Conservation (phyloP, 106 monocot genomes). For the Acorus calamus region DNA sequence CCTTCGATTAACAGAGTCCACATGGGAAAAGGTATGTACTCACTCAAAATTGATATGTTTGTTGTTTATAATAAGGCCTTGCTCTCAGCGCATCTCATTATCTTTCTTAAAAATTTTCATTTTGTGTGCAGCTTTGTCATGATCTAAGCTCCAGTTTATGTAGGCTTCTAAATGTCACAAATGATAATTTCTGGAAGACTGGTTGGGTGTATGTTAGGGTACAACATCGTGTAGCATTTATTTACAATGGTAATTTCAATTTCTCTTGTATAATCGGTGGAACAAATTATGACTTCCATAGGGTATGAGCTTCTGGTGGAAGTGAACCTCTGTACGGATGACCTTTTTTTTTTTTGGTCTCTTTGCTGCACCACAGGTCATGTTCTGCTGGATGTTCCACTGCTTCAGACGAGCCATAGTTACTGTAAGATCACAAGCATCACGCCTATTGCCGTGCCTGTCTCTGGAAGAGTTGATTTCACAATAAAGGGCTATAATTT, state of each 20-base stretch:
- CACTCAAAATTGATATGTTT: too few species aligned
- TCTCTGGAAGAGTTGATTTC: slow-evolving; percentile 47
- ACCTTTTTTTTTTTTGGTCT: neutral
- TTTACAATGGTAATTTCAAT: slow-evolving; percentile 47
- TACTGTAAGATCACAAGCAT: slow-evolving; percentile 35
- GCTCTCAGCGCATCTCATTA: neutral
- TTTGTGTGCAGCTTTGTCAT: slow-evolving; percentile 36
- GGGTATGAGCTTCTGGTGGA: too few species aligned
- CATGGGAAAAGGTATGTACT: slow-evolving; percentile 49
- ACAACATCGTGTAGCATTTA: slow-evolving; percentile 47
- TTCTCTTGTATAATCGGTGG: neutral
- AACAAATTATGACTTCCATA: neutral
- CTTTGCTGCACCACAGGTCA: slow-evolving; percentile 37
- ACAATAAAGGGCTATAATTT: slow-evolving; percentile 53
- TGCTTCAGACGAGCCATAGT: slow-evolving; percentile 17
- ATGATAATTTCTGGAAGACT: slow-evolving; percentile 55
- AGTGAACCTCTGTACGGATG: too few species aligned
- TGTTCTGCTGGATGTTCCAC: slow-evolving; percentile 28
- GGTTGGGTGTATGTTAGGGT: slow-evolving; percentile 71
- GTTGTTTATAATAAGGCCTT: too few species aligned
- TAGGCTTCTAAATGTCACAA: slow-evolving; percentile 39
- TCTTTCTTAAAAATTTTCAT: neutral
- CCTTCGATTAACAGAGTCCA: slow-evolving; percentile 49
- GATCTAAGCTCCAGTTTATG: slow-evolving; percentile 44
- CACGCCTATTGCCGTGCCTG: slow-evolving; percentile 55